phyloP scores from a whole-genome alignment of 2,329 filamentous ascomycete species.

The Penicillium hesseltinei region DNA sequence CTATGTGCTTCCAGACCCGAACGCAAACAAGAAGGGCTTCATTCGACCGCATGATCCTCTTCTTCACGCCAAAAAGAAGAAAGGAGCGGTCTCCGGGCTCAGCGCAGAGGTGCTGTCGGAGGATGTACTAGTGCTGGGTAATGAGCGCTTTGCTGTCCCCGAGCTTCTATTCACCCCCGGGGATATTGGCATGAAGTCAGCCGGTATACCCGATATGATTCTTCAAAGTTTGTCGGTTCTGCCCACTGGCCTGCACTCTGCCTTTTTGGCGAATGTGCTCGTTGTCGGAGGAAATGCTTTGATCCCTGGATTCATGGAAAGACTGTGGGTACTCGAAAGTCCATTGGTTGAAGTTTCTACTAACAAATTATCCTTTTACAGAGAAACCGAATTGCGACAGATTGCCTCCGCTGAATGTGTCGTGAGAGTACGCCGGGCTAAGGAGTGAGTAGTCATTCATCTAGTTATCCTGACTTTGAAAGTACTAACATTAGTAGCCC shows the following conservation, averaged over 20 bases:
- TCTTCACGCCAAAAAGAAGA: conserved; percentile 54
- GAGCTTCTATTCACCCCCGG: conserved; percentile 84
- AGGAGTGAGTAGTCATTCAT: conserved; percentile 50
- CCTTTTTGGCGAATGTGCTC: conserved; percentile 79
- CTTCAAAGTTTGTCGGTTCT: conserved; percentile 72
- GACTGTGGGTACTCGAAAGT: conserved; percentile 53
- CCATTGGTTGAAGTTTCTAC: neutral
- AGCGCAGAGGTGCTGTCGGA: conserved; percentile 57
- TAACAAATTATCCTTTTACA: conserved; percentile 23
- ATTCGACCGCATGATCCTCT: conserved; percentile 74
- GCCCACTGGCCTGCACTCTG: conserved; percentile 80
- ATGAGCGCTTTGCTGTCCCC: conserved; percentile 87
- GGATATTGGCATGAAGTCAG: conserved; percentile 81
- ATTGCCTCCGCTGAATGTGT: conserved; percentile 73
- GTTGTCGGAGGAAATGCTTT: conserved; percentile 83
- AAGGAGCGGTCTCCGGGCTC: conserved; percentile 48
- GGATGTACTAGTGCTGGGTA: conserved; percentile 81
- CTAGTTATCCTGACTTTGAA: neutral
- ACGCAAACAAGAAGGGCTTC: conserved; percentile 62
- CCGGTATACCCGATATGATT: conserved; percentile 78
- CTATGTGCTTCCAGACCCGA: conserved; percentile 85
- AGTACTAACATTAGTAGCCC: conserved; percentile 48
- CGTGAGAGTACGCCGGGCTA: conserved; percentile 68
- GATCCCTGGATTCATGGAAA: conserved; percentile 76
- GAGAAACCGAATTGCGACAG: conserved; percentile 67